Base-by-base conservation (phyloP, 2,329 filamentous ascomycete species). In the Domatiomyces globalis region DNA sequence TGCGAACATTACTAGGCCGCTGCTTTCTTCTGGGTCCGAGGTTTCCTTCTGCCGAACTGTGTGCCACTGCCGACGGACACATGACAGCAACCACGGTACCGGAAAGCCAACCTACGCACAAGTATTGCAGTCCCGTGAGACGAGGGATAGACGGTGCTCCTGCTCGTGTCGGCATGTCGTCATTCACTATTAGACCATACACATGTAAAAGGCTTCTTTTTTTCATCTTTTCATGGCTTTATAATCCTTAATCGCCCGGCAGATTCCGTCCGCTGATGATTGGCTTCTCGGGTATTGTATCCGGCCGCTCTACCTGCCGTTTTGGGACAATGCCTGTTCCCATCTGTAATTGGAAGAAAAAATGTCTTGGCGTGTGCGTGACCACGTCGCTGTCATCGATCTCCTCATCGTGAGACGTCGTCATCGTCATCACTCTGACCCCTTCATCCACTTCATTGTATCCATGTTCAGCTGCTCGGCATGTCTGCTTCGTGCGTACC, bases 401-500 rank as follows among this genome's bases (percentile, higher is more conserved):
- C 33, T 39, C 15, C 10, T 39, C 33, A 5, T 39, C 33, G 33
- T 10, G 9, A 15, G 5, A 19, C 17, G 7, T 46, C 27, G 15
- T 46, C 43, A 42, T 10, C 5, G 39, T 36, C 46, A 25, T 51
- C 25, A 25, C 43, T 44, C 12, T 20, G 22, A 46, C 25, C n/a
- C n/a, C 50, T 45, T 52, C n/a, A n/a, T 43, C 42, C 20, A 39
- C 33, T 39, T 39, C 10, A 15, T 39, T 39, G 33, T 39, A 39
- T 49, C 51, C 50, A 61, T 61, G 59, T 52, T 58, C 42, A 49
- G 48, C 18, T 61, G 59, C 52, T 49, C 50, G 49, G 51, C 52
- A 46, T 61, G 58, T 54, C 39, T 58, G 42, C 56, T 54, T 43
- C 51, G 57, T 42, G 53, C 55, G 18, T 49, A 54, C 17, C 48